phyloP scores from a whole-genome alignment of 768 basidiomycete genomes.

The Tylopilus subfusipes region DNA sequence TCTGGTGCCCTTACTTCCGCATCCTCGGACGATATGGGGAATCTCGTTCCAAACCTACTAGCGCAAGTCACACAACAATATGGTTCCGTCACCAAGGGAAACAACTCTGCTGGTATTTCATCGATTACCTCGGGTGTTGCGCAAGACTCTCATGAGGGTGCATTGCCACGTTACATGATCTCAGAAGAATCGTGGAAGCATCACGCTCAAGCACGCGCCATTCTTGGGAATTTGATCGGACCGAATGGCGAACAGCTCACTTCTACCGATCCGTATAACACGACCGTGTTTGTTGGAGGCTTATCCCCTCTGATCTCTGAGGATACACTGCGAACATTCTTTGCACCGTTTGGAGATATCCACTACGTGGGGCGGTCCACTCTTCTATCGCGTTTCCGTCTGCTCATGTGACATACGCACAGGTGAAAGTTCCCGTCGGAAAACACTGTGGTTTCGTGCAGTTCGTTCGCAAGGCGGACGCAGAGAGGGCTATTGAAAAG shows the following conservation, averaged over 20 bases:
- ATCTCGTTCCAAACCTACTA: slow-evolving; percentile 43
- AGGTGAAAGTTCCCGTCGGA: slow-evolving; percentile 96
- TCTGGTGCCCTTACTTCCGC: slow-evolving; percentile 48
- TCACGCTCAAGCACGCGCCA: slow-evolving; percentile 77
- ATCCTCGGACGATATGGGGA: slow-evolving; percentile 53
- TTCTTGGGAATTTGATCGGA: slow-evolving; percentile 78
- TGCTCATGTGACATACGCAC: slow-evolving; percentile 6
- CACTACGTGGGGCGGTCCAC: slow-evolving; percentile 64
- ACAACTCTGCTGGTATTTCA: slow-evolving; percentile 24
- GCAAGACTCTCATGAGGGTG: slow-evolving; percentile 42
- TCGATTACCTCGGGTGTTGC: slow-evolving; percentile 35
- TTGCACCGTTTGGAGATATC: slow-evolving; percentile 89
- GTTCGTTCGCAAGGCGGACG: slow-evolving; percentile 88
- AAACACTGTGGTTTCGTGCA: slow-evolving; percentile 97
- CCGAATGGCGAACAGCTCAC: slow-evolving; percentile 85
- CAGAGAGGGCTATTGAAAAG: slow-evolving; percentile 89
- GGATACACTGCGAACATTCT: slow-evolving; percentile 87
- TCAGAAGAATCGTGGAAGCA: slow-evolving; percentile 83
- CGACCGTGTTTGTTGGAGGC: slow-evolving; percentile 93
- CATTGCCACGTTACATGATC: slow-evolving; percentile 52
- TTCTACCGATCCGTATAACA: slow-evolving; percentile 92
- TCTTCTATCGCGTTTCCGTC: background rate
- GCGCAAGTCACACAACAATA: slow-evolving; percentile 50
- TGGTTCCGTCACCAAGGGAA: slow-evolving; percentile 33
- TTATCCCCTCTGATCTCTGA: slow-evolving; percentile 85